These are phyloP conservation scores for Tetrahymena elliotti DNA, from an alignment of 73 alveolate genomes.

Conservation along the genomic window DNA sequence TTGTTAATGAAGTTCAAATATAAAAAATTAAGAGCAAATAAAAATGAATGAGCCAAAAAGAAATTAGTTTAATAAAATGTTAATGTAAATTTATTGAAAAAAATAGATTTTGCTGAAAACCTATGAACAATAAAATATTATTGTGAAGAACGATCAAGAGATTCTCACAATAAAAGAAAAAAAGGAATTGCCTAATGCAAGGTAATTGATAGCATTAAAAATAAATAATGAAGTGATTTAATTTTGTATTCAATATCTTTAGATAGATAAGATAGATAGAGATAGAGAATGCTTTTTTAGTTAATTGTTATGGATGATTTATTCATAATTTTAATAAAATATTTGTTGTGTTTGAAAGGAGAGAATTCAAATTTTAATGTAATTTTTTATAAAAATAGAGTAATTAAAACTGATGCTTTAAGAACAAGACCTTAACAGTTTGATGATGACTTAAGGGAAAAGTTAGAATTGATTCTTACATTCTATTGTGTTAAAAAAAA, in stretches of 20 bases:
- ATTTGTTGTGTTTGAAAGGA: background rate
- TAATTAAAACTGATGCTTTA: slow-evolving; percentile 5
- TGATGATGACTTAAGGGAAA: slow-evolving; percentile 22
- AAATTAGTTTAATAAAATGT: background rate
- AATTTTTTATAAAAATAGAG: background rate
- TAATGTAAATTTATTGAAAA: background rate
- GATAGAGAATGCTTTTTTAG: too few relatives aligned
- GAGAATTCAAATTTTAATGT: background rate
- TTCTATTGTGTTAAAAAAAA: slow-evolving; percentile 53
- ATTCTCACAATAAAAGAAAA: background rate
- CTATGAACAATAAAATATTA: background rate
- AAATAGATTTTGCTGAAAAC: background rate
- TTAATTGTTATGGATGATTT: too few relatives aligned
- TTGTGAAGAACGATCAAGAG: background rate
- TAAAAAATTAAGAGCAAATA: background rate
- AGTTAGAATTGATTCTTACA: slow-evolving; percentile 49
- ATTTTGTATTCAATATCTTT: too few relatives aligned
- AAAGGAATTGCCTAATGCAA: background rate
- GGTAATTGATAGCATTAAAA: background rate
- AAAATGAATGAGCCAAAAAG: background rate
- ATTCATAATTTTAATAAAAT: too few relatives aligned
- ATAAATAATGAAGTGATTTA: background rate
- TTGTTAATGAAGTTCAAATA: too few relatives aligned
- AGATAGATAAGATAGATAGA: too few relatives aligned
- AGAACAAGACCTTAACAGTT: slow-evolving; percentile 19